Conservation (phyloP, 31 red algal genomes). For the Odonthalia washingtoniensis region DNA sequence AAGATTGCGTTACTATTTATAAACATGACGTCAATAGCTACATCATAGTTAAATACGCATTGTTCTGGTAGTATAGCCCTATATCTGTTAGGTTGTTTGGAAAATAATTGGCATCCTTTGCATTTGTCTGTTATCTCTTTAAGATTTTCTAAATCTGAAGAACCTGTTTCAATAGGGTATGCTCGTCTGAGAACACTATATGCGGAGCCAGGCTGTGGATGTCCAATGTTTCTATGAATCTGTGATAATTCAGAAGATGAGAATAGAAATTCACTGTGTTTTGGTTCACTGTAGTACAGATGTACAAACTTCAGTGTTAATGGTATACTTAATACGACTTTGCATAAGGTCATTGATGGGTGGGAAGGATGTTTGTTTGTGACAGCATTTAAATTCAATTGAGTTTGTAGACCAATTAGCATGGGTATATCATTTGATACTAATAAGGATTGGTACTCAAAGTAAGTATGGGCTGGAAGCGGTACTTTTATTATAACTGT, state of each 20-base stretch:
- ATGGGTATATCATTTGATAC: conserved; percentile 16
- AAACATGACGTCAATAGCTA: not conserved
- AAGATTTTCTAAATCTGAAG: not conserved
- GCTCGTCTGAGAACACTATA: not conserved
- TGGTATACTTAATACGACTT: not conserved
- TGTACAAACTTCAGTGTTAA: not conserved
- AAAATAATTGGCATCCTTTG: not conserved
- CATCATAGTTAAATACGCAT: not conserved
- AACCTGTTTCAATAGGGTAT: not conserved
- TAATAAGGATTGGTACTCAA: not conserved
- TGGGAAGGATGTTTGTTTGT: not conserved
- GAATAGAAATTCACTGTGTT: not conserved
- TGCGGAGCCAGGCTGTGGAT: not conserved
- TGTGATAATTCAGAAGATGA: not conserved
- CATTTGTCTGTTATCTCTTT: not conserved
- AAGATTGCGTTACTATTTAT: not conserved
- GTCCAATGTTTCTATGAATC: conserved; percentile 8
- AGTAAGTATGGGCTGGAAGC: not conserved
- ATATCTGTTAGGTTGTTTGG: not conserved
- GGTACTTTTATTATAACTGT: not conserved
- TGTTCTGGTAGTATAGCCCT: not conserved
- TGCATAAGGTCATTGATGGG: not conserved
- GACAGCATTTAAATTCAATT: not conserved
- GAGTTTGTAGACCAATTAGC: conserved; percentile 3
- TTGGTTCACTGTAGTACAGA: not conserved